Percentiles rank a stretch among this genome's conserved stretches.
These are phyloP conservation scores for Inga leiocalycina DNA, from an alignment of 306 rosid genomes.

Conservation along the genomic window DNA sequence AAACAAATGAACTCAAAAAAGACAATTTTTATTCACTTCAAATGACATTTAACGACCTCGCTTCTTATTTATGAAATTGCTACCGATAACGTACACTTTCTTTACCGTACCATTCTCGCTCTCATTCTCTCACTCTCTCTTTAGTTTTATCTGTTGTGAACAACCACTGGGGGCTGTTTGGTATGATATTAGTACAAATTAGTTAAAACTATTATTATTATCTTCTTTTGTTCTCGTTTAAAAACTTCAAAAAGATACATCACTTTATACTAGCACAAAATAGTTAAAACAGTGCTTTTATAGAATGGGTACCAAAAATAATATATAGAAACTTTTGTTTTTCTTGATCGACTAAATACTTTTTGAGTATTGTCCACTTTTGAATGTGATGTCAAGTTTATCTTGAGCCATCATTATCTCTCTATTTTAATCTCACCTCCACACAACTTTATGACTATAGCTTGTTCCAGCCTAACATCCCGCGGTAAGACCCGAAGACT, in stretches of 20 bases:
- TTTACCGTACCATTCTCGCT: too few relatives aligned
- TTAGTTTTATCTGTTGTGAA: too few relatives aligned
- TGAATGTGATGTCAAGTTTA: conserved; percentile 43
- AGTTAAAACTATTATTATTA: too few relatives aligned
- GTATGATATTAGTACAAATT: too few relatives aligned
- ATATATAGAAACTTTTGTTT: neutral
- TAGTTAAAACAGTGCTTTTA: neutral
- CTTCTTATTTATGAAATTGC: too few relatives aligned
- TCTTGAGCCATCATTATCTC: conserved; percentile 46
- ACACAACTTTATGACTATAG: conserved; percentile 27
- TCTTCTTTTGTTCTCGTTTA: neutral
- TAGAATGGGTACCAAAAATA: neutral
- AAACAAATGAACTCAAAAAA: too few relatives aligned
- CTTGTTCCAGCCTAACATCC: conserved; percentile 19
- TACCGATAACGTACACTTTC: too few relatives aligned
- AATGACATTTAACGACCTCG: too few relatives aligned
- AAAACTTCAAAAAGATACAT: neutral
- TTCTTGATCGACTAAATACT: neutral
- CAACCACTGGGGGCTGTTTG: too few relatives aligned
- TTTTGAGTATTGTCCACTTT: conserved; percentile 15
- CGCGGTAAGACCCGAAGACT: conserved; percentile 1
- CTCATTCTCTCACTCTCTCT: too few relatives aligned
- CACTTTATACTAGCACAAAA: neutral
- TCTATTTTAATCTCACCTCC: conserved; percentile 24
- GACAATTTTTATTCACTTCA: too few relatives aligned